Evolutionary conservation across 1,284 basidiomycete species (phyloP), one percentile per base, ranked within the genome.

Genomic region (Marasmius sp.): DNA sequence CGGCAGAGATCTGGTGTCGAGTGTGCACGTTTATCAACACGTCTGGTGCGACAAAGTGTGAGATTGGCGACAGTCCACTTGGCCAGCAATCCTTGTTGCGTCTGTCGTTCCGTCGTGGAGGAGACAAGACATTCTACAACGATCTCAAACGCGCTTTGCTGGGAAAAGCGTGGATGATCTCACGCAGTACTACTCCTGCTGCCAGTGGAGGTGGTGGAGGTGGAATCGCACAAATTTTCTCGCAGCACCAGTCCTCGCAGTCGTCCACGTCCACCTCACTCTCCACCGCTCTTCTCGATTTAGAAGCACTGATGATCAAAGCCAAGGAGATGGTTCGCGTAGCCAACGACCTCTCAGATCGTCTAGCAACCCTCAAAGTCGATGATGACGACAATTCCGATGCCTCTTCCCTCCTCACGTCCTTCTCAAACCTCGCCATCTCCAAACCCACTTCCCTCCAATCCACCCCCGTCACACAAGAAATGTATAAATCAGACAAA

Each of bases 321-420:
- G 95, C 96, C 0, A 91, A 89, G 67, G 93, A 96, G 67, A 98
- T 99, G 91, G 95, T 94, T 59, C 86, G 86, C 47, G 83, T 98
- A 34, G 95, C 97, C 1, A 90, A 90, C 64, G 89, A 94, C 54
- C 85, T 98, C 66, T 96, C 94, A 72, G 86, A 92, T 63, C 92
- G 89, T 65, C 81, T 98, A 10, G 89, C 88, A 8, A 82, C 84
- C 3, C 76, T 84, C 14, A 82, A 87, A 20, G 73, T 74, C 22
- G 70, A 73, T 37, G 64, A 70, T 58, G 66, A 68, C 34, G 61
- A 65, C 38, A 58, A n/a, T n/a, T n/a, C 62, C 11, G 60, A 73
- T 9, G 62, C 20, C 50, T 56, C 72, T 5, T 50, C 58, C n/a
- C 48, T 62, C 27, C 22, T 53, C 41, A 53, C 68, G n/a, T 60